Conservation (phyloP, 495 filamentous ascomycete genomes). For the Daldinia childiae region DNA sequence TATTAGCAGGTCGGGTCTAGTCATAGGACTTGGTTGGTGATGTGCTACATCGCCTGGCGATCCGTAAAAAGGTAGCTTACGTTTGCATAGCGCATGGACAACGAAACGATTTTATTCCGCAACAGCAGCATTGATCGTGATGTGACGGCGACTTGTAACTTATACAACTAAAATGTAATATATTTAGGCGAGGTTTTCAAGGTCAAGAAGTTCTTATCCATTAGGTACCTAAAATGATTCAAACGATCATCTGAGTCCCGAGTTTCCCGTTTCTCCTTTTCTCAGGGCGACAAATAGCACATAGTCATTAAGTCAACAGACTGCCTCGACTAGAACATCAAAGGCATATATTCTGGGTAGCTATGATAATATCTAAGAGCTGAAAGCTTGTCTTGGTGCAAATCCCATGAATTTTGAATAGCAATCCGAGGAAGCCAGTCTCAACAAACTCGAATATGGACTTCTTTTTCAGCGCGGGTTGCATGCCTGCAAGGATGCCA, state of each 20-base stretch:
- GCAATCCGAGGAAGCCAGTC: too few species aligned
- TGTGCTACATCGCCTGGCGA: background rate
- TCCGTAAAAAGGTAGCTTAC: constrained; percentile 14
- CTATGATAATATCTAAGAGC: background rate
- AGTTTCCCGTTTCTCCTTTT: background rate
- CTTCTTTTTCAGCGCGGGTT: too few species aligned
- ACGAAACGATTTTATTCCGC: constrained; percentile 15
- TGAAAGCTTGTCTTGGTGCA: too few species aligned
- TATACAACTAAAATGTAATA: background rate
- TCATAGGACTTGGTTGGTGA: constrained; percentile 2
- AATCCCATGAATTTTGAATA: too few species aligned
- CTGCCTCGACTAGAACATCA: too few species aligned
- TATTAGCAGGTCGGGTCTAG: background rate
- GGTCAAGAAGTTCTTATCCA: background rate
- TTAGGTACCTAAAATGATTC: background rate
- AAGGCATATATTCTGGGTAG: background rate
- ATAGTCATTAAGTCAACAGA: background rate
- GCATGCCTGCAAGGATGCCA: too few species aligned
- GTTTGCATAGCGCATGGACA: constrained; percentile 25
- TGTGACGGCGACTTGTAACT: background rate
- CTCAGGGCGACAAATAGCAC: background rate
- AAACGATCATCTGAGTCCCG: background rate
- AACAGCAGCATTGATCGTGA: background rate
- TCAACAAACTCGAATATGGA: too few species aligned
- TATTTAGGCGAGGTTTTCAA: background rate